Conservation (phyloP, 75 land plant species). For the Pinus taeda region DNA sequence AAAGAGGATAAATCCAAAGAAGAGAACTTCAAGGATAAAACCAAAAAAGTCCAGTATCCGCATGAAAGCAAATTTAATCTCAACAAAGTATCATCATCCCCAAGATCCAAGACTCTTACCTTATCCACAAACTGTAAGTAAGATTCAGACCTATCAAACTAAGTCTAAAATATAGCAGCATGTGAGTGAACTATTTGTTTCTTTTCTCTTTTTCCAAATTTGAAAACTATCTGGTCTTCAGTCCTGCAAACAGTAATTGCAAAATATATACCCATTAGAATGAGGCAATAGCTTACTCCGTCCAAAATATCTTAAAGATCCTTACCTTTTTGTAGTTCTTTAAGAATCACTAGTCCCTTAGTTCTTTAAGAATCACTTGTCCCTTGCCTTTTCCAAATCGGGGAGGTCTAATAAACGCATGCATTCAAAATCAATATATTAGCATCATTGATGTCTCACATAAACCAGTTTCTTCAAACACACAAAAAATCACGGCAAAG, state of each 20-base stretch:
- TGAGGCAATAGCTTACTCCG: not conserved
- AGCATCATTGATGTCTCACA: not conserved
- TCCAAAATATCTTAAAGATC: not conserved
- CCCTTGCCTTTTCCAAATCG: constrained; percentile 7
- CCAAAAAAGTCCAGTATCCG: not conserved
- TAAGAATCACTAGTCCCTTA: not conserved
- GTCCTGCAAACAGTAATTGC: not conserved
- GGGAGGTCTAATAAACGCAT: constrained; percentile 3
- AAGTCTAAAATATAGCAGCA: no score
- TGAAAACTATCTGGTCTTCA: not conserved
- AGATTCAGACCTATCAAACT: no score
- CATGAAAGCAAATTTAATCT: not conserved
- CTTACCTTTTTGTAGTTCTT: not conserved
- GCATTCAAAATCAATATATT: not conserved
- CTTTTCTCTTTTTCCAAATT: not conserved
- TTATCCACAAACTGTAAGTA: not conserved
- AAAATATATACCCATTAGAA: not conserved
- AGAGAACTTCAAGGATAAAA: not conserved
- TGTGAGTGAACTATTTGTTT: no score
- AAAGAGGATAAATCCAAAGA: not conserved
- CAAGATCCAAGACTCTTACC: not conserved
- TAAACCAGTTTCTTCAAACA: not conserved
- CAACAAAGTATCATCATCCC: not conserved
- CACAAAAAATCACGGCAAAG: not conserved
- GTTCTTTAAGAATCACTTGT: not conserved